Base-by-base conservation (phyloP, 2,329 filamentous ascomycete genomes). In the Ceratocystis eucalypticola region DNA sequence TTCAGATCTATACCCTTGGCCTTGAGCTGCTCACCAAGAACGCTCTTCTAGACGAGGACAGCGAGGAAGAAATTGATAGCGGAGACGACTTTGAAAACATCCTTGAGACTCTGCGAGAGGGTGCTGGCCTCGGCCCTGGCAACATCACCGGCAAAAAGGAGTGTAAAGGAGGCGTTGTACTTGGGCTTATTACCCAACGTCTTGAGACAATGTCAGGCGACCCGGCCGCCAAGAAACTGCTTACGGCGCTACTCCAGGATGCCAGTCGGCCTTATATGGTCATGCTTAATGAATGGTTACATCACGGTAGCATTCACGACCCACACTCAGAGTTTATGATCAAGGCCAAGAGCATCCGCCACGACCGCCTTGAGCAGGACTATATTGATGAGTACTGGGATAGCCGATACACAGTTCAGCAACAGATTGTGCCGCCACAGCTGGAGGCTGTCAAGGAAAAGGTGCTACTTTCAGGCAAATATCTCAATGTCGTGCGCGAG, bases 311-410 rank as follows among this genome's bases (percentile, higher is more conserved):
- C 62, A 97, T 99, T 75, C 90, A 88, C 72, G 94, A 99, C 74
- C 91, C 92, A 0, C 93, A 97, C 74, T 84, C 87, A 1, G 94
- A 99, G 74, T 99, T 99, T 71, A 78, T 99, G 65, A 87, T 99
- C 73, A 95, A 95, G 73, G 94, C 97, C 75, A 91, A 96, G 71
- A 96, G 92, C 72, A 96, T 99, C 71, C 88, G 88, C 67, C 84
- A 94, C 50, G 94, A 97, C 74, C 84, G 89, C 68, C 79, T 99
- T 2, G 91, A 97, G 73, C 88, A 96, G 73, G 94, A 99, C 74
- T 99, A 97, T 72, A 99, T 93, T 0, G 94, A 99, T 74, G 94
- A 99, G 73, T 99, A 99, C 75, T 99, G 94, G 94, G 94, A 99
- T 74, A 91, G 96, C 73, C 84, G 94, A 69, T 99, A 99, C 74